A percentile compares a stretch with the other conserved stretches of the same genome.
These are phyloP conservation scores for Pseudopithomyces chartarum DNA, from an alignment of 2,329 filamentous ascomycete species.

Conservation along the genomic window DNA sequence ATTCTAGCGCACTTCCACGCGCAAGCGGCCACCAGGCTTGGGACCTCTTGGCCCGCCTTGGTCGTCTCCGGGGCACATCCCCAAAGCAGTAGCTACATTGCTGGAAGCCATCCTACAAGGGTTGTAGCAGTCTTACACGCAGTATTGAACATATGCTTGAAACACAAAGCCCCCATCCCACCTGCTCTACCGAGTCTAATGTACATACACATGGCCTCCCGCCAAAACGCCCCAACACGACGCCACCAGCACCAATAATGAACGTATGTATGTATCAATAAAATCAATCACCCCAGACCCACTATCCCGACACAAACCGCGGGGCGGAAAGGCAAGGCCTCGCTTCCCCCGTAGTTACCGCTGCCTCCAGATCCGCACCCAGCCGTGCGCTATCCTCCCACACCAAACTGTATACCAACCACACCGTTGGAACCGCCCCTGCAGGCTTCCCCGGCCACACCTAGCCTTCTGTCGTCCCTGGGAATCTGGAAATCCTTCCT, in stretches of 20 bases:
- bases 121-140: not conserved
- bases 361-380: not conserved
- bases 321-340: not conserved
- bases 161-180: not conserved
- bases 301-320: not conserved
- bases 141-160: not conserved
- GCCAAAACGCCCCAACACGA: not conserved
- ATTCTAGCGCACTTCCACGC: slow-evolving; percentile 6
- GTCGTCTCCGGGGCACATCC: not conserved
- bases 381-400: not conserved
- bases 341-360: not conserved
- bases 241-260: not conserved
- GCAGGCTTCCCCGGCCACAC: not conserved
- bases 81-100: not conserved
- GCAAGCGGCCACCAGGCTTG: not conserved
- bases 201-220: not conserved
- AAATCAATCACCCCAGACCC: not conserved
- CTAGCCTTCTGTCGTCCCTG: no score
- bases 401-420: no score
- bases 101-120: not conserved
- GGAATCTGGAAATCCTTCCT: not conserved
- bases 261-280: no score
- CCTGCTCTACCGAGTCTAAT: not conserved
- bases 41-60: slow-evolving; percentile 4
- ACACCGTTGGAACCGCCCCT: not conserved